A percentile compares a stretch with the other conserved stretches of the same genome.
These are phyloP conservation scores for Venustampulla echinocandica DNA, from an alignment of 495 filamentous ascomycete genomes.

Conservation along the genomic window DNA sequence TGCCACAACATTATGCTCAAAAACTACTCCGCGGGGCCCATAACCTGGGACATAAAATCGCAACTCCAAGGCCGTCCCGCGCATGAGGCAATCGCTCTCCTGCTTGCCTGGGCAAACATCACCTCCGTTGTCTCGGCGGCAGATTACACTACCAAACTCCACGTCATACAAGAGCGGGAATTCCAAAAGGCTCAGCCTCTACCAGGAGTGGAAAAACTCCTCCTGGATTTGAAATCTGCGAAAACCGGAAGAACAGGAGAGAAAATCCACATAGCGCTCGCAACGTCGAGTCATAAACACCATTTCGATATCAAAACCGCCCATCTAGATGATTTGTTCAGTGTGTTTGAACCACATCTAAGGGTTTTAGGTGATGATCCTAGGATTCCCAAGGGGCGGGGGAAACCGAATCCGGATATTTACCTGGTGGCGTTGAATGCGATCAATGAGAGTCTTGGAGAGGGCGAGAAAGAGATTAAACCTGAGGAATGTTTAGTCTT, in stretches of 20 bases:
- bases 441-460: constrained; percentile 63
- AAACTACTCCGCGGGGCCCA: constrained; percentile 59
- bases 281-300: constrained; percentile 59
- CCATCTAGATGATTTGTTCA: constrained; percentile 65
- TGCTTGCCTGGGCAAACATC: constrained; percentile 70
- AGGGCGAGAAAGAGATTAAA: constrained; percentile 56
- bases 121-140: constrained; percentile 51
- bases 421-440: constrained; percentile 79
- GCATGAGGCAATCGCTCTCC: constrained; percentile 47
- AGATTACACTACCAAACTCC: constrained; percentile 49
- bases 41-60: constrained; percentile 92
- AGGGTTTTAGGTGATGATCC: constrained; percentile 78
- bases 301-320: constrained; percentile 76
- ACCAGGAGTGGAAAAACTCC: constrained; percentile 65
- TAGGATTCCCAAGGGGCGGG: constrained; percentile 68
- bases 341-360: constrained; percentile 54
- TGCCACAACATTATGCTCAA: constrained; percentile 74
- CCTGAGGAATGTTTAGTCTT: constrained; percentile 92
- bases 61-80: constrained; percentile 84
- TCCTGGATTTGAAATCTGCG: constrained; percentile 38
- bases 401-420: constrained; percentile 93
- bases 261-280: constrained; percentile 70
- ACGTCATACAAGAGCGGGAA: constrained; percentile 54
- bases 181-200: constrained; percentile 66
- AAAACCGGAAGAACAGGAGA: constrained; percentile 11